Base-by-base conservation (phyloP, 805 yeast species). In the Candida peoriensis region DNA sequence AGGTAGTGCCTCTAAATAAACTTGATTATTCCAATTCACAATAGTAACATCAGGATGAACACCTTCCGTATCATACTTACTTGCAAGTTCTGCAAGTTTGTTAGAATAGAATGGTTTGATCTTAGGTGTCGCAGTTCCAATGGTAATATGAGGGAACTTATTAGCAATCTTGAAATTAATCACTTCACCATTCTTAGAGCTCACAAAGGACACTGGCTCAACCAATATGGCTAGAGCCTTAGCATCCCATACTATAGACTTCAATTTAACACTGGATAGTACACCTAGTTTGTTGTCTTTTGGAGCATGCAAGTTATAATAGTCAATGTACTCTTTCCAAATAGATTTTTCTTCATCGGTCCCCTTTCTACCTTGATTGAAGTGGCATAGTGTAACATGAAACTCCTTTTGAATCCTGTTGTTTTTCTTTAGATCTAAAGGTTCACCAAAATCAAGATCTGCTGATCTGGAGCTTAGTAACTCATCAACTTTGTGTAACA, bases 351-450 rank as follows among this genome's bases (percentile, higher is more conserved):
- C 55, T 9, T 31, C 25, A 1, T 36, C 42, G n/a, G 49, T 35
- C 2, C 64, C 61, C 29, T 35, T 54, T 21, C 58, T 61, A 4
- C 55, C 49, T 28, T 57, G 61, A 17, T 41, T 36, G 0, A 54
- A 42, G 50, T 83, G 94, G 5, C 74, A 64, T 28, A 83, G 50
- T 0, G 95, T 86, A 3, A 84, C 71, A 50, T 85, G 95, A 44
- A 83, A 78, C 20, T 65, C 65, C 0, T 51, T 33, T 43, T 77
- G 85, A 1, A 80, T 54, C 22, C 77, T 57, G 1, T 56, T 50
- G 1, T 31, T 36, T 2, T 50, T 34, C 22, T 60, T 44, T 10
- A 74, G 50, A 5, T 14, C 20, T 5, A n/a, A n/a, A n/a, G n/a
- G n/a, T n/a, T n/a, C n/a, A n/a, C n/a, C n/a, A n/a, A n/a, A n/a